Conservation (phyloP, 225 moss, liverwort and hornwort genomes). For the Physcomitrium patens region DNA sequence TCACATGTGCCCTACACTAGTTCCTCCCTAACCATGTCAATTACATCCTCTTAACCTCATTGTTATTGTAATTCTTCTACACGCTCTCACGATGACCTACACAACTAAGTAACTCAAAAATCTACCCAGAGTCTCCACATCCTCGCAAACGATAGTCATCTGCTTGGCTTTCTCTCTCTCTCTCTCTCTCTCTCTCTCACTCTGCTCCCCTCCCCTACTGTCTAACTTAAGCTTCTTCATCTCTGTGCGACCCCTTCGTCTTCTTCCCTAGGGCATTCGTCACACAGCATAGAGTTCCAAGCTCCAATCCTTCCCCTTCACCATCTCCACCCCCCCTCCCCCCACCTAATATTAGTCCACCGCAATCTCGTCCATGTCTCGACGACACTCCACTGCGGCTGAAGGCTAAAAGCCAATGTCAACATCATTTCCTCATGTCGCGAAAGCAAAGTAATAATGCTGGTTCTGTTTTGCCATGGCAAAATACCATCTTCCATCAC, state of each 20-base stretch:
- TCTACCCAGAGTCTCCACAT: not conserved
- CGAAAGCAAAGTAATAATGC: conserved; percentile 12
- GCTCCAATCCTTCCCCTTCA: too few species aligned
- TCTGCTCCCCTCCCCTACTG: not conserved
- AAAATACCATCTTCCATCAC: conserved; percentile 7
- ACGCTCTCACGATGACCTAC: not conserved
- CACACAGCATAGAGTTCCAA: not conserved
- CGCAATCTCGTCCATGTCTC: too few species aligned
- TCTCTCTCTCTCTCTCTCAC: too few species aligned
- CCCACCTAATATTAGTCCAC: too few species aligned
- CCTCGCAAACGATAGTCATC: not conserved
- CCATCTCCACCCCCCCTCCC: too few species aligned
- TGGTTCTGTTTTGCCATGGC: not conserved
- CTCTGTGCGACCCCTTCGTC: not conserved
- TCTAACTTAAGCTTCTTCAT: conserved; percentile 28
- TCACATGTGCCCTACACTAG: conserved; percentile 12
- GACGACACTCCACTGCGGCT: too few species aligned
- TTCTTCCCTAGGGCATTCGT: conserved; percentile 34
- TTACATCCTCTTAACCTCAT: not conserved
- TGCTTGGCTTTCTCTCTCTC: not conserved
- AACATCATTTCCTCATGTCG: conserved; percentile 1
- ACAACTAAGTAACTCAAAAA: too few species aligned
- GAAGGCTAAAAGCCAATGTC: not conserved
- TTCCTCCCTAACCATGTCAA: conserved; percentile 1
- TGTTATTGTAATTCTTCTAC: conserved; percentile 13